Percentiles rank a stretch among this genome's conserved stretches.
These are phyloP conservation scores for Vitis labrusca DNA, from an alignment of 164 flowering plant genomes.

Conservation along the genomic window DNA sequence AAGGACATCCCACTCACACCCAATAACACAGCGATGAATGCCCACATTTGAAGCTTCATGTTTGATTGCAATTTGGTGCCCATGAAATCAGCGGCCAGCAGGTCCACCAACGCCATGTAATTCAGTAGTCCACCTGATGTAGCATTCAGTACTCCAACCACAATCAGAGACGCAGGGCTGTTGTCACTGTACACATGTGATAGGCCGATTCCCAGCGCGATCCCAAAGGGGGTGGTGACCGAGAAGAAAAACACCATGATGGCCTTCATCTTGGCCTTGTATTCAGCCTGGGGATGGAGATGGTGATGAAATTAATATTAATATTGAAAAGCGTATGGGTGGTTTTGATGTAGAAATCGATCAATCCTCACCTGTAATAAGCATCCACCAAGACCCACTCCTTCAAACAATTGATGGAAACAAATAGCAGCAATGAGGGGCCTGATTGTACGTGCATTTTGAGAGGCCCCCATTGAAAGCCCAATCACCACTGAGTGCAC, in stretches of 20 bases:
- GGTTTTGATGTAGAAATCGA: no score
- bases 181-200: constrained; percentile 40
- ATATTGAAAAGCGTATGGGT: background rate
- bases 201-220: constrained; percentile 42
- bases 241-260: constrained; percentile 63
- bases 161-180: constrained; percentile 46
- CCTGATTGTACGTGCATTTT: constrained; percentile 32
- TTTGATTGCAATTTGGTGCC: constrained; percentile 44
- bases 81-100: constrained; percentile 53
- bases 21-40: constrained; percentile 43
- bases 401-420: constrained; percentile 43
- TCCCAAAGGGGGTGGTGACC: constrained; percentile 49
- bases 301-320: background rate
- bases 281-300: constrained; percentile 40
- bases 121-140: constrained; percentile 42
- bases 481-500: constrained; percentile 43
- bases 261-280: constrained; percentile 26
- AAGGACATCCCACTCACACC: constrained; percentile 59
- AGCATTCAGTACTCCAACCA: constrained; percentile 49
- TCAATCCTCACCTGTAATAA: constrained; percentile 21
- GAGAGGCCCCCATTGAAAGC: constrained; percentile 31
- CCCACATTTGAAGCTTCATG: constrained; percentile 37
- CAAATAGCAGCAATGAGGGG: constrained; percentile 42
- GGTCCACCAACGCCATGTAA: constrained; percentile 63
- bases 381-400: constrained; percentile 36